These are phyloP conservation scores for Talaromyces islandicus DNA, from an alignment of 2,329 filamentous ascomycete species.

Conservation along the genomic window DNA sequence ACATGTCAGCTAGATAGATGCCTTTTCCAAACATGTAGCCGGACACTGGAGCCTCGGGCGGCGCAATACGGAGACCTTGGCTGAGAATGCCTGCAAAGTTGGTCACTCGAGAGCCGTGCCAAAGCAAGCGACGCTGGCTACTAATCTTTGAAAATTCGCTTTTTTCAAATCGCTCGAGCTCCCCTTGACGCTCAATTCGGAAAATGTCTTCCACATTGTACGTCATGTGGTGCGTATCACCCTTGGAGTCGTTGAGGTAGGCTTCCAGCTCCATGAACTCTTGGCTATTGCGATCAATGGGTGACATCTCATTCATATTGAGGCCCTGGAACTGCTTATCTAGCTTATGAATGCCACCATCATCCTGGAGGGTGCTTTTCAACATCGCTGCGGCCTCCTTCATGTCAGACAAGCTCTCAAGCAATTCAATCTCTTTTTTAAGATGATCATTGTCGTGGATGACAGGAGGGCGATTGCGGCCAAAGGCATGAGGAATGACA, in stretches of 20 bases:
- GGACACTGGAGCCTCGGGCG: slow-evolving; percentile 64
- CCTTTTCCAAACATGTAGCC: slow-evolving; percentile 91
- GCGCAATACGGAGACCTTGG: slow-evolving; percentile 84
- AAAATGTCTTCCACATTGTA: slow-evolving; percentile 62
- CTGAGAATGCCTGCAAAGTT: slow-evolving; percentile 85
- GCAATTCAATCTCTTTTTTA: slow-evolving; percentile 70
- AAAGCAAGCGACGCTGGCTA: slow-evolving; percentile 66
- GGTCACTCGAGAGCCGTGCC: slow-evolving; percentile 78
- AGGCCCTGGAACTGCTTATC: slow-evolving; percentile 69
- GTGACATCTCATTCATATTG: slow-evolving; percentile 69
- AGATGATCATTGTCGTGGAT: slow-evolving; percentile 54
- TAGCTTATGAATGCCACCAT: slow-evolving; percentile 54
- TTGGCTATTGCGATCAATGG: slow-evolving; percentile 19
- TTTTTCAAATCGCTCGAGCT: slow-evolving; percentile 63
- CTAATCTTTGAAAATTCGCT: slow-evolving; percentile 45
- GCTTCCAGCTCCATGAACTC: slow-evolving; percentile 62
- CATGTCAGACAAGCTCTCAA: slow-evolving; percentile 80
- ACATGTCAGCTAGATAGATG: slow-evolving; percentile 82
- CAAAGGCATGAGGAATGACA: slow-evolving; percentile 75
- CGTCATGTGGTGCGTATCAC: slow-evolving; percentile 56
- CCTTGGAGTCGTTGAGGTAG: slow-evolving; percentile 64
- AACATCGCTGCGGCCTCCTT: slow-evolving; percentile 74
- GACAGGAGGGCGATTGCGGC: slow-evolving; percentile 65
- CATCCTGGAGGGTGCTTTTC: slow-evolving; percentile 53
- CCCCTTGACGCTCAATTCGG: slow-evolving; percentile 70